Evolutionary conservation across 495 filamentous ascomycete genomes (phyloP).

Genomic region (Pyrenula massariospora): DNA sequence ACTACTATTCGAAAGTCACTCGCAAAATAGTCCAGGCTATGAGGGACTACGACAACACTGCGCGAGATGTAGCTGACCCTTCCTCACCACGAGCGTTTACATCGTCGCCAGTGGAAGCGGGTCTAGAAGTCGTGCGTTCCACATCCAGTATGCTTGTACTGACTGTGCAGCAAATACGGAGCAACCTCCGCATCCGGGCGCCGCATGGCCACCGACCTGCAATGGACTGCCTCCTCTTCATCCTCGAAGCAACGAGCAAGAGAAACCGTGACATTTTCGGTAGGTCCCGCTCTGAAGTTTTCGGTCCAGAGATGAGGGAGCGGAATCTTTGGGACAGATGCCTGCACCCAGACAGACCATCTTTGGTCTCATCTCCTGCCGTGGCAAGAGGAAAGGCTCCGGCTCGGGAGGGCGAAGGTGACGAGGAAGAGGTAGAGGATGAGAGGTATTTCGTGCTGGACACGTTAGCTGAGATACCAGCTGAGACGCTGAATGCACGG

Average conservation of each 20-base stretch:
- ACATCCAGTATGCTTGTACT: not conserved
- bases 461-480: not conserved
- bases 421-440: not conserved
- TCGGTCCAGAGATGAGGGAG: no score
- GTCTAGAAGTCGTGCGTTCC: not conserved
- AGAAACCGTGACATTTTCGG: no score
- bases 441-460: not conserved
- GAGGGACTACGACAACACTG: not conserved
- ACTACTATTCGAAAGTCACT: slow-evolving; percentile 33
- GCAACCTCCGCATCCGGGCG: not conserved
- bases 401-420: no score
- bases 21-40: not conserved
- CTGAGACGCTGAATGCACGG: not conserved
- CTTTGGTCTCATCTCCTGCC: no score
- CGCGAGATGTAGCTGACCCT: not conserved
- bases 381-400: no score
- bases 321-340: no score
- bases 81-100: not conserved
- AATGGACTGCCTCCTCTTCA: not conserved
- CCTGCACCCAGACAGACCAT: no score
- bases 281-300: no score
- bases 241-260: not conserved
- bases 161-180: not conserved
- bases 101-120: no score
- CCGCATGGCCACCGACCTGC: not conserved